A percentile compares a stretch with the other conserved stretches of the same genome.
Conservation (phyloP, 73 alveolate species). For the Paramecium tetraurelia region DNA sequence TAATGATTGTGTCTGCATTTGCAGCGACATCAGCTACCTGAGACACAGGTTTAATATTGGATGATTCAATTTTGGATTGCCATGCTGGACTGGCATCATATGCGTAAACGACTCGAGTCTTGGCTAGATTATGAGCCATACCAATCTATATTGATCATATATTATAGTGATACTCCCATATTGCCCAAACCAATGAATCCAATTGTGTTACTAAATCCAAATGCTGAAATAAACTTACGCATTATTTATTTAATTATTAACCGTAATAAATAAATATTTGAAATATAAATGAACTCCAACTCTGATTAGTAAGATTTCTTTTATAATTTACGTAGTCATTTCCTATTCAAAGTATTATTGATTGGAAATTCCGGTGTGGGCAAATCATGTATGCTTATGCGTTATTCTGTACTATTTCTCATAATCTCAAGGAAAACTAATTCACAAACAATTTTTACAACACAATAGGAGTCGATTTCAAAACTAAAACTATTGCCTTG, state of each 20-base stretch:
- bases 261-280: background rate
- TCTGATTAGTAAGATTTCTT: conserved; percentile 31
- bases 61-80: conserved; percentile 48
- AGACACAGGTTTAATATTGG: conserved; percentile 58
- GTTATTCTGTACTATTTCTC: conserved; percentile 53
- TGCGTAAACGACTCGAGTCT: conserved; percentile 14
- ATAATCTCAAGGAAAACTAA: conserved; percentile 56
- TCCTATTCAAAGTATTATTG: conserved; percentile 73
- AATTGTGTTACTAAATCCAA: conserved; percentile 44
- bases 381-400: conserved; percentile 70
- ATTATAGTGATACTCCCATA: conserved; percentile 79
- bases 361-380: conserved; percentile 85
- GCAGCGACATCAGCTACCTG: conserved; percentile 65
- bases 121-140: conserved; percentile 41
- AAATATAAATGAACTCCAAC: background rate
- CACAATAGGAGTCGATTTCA: conserved; percentile 74
- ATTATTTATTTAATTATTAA: conserved; percentile 7
- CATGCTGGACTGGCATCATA: conserved; percentile 72
- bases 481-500: conserved; percentile 48
- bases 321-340: conserved; percentile 48
- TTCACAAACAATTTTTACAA: conserved; percentile 63
- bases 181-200: conserved; percentile 84
- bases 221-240: background rate
- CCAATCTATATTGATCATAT: conserved; percentile 58
- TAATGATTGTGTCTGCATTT: conserved; percentile 69